Evolutionary conservation across 805 yeast genomes (phyloP), one percentile per base, ranked within the genome.

Genomic region (Ogataea sp.): DNA sequence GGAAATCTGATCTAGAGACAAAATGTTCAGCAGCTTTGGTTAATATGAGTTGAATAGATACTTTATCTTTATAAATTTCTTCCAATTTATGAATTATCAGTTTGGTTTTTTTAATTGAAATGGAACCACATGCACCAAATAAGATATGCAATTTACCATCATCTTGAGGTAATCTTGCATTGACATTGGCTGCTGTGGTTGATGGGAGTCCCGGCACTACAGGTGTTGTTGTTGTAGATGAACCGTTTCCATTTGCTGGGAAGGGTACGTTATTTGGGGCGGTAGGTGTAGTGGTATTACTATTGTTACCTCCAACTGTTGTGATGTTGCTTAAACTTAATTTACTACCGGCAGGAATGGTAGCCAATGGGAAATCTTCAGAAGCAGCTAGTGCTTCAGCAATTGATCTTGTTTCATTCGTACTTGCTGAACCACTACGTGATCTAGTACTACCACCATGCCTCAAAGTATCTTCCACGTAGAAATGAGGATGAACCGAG

Each of bases 401-500:
- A 39, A 21, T 36, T 35, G 46, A 38, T 44, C 50, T 39, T 4
- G 53, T 44, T 29, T 57, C 62, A n/a, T 44, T 43, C 0, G 58
- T 53, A 13, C 61, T 53, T 4, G 51, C 49, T 6, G 64, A 59
- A 2, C 60, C 58, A 32, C 62, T 56, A 20, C 64, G 48, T 1
- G 61, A 56, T 36, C 70, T 52, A 8, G 57, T 55, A 14, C 63
- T 51, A 3, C 59, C 54, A 38, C 62, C 49, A 49, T 71, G 79
- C 51, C 75, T 80, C n/a, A 76, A 54, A 2, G 81, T 68, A 41
- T 83, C 89, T 44, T 79, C 83, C 9, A 77, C 78, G 47, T 71
- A 73, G 54, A 84, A 84, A 59, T 83, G 95, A 0, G 93, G 88
- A 59, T 84, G 95, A n/a, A n/a, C n/a, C n/a, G n/a, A n/a, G n/a